These are phyloP conservation scores for Fusarium redolens DNA, from an alignment of 2,329 filamentous ascomycete genomes.

Conservation along the genomic window DNA sequence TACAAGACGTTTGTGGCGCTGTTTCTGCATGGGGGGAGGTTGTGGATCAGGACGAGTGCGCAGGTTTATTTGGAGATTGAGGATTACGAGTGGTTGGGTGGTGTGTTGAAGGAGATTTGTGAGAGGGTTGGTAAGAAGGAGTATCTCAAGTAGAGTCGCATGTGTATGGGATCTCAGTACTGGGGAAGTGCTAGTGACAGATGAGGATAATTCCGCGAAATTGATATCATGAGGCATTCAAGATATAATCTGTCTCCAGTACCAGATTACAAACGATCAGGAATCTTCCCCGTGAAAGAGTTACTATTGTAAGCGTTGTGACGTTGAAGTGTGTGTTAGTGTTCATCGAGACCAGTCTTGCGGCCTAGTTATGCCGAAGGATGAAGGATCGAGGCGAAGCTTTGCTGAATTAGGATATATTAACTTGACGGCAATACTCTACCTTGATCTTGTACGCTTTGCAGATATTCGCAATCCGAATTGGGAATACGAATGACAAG, in stretches of 20 bases:
- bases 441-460: neutral
- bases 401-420: neutral
- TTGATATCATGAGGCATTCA: neutral
- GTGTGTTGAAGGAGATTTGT: conserved; percentile 64
- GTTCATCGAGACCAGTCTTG: neutral
- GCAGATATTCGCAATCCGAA: neutral
- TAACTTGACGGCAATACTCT: neutral
- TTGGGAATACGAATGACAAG: neutral
- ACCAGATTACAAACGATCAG: neutral
- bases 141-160: conserved; percentile 37
- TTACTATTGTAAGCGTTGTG: neutral
- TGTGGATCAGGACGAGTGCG: conserved; percentile 80
- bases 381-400: neutral
- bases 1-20: conserved; percentile 78
- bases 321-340: neutral
- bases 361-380: neutral
- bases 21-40: conserved; percentile 67
- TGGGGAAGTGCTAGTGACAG: neutral
- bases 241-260: neutral
- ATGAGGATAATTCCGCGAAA: neutral
- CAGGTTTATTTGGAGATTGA: conserved; percentile 85
- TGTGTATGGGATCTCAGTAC: neutral
- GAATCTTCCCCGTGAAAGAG: neutral
- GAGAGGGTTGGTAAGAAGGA: conserved; percentile 54
- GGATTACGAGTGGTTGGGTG: conserved; percentile 80